These are phyloP conservation scores for Colletotrichum falcatum DNA, from an alignment of 2,329 filamentous ascomycete genomes.

Conservation along the genomic window DNA sequence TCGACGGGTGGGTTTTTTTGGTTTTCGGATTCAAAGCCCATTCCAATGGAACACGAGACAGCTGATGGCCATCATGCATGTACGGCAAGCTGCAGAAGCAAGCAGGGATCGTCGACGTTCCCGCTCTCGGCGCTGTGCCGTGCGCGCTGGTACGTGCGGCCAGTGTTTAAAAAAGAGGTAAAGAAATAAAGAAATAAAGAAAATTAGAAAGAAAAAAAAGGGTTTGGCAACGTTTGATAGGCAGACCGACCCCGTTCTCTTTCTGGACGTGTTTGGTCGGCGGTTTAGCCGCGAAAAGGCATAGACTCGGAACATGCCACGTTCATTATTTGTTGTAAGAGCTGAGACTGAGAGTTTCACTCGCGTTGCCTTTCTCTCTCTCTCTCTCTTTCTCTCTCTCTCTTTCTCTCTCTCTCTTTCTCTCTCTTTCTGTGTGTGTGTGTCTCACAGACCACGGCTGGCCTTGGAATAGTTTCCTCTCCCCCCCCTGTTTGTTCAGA, in stretches of 20 bases:
- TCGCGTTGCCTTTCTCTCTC: too few species aligned
- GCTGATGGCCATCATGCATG: too few species aligned
- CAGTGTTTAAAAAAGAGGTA: too few species aligned
- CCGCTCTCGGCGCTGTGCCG: slow-evolving; percentile 35
- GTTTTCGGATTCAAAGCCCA: too few species aligned
- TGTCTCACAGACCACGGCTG: not conserved
- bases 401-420: too few species aligned
- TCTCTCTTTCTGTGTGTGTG: too few species aligned
- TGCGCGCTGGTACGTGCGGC: not conserved
- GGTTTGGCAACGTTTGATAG: slow-evolving; percentile 9
- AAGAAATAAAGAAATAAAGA: not conserved
- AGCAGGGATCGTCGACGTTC: not conserved
- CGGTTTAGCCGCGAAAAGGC: not conserved
- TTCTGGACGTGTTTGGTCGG: not conserved
- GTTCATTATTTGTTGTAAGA: not conserved
- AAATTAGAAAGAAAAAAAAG: not conserved
- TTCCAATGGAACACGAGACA: not conserved
- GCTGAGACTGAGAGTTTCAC: too few species aligned
- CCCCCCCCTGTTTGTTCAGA: slow-evolving; percentile 2
- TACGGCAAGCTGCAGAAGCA: not conserved
- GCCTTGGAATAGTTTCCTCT: not conserved
- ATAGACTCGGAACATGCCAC: not conserved
- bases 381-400: too few species aligned
- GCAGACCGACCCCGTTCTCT: not conserved
- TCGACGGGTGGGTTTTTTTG: not conserved